These are phyloP conservation scores for Saturnispora sanitii DNA, from an alignment of 805 yeast species.

Conservation along the genomic window DNA sequence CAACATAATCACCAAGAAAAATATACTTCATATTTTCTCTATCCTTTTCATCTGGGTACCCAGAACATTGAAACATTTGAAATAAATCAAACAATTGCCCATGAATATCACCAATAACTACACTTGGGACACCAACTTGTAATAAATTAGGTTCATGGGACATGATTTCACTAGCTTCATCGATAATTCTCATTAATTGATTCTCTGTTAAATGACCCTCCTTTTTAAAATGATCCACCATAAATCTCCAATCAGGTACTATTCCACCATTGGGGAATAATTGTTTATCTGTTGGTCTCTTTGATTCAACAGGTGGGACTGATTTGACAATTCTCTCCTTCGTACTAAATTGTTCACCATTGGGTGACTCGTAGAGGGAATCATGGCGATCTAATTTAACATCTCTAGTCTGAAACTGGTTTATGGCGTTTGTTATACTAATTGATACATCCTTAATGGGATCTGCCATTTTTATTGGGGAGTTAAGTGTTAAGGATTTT, in stretches of 20 bases:
- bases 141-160: constrained; percentile 69
- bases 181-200: constrained; percentile 60
- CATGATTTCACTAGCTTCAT: constrained; percentile 52
- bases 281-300: constrained; percentile 55
- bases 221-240: constrained; percentile 60
- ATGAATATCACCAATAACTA: constrained; percentile 93
- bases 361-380: constrained; percentile 16
- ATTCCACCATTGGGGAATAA: constrained; percentile 48
- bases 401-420: background rate
- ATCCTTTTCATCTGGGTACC: constrained; percentile 48
- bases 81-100: constrained; percentile 92
- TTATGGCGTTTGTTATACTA: constrained; percentile 6
- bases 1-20: constrained; percentile 92
- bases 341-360: constrained; percentile 44
- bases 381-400: background rate
- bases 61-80: constrained; percentile 88
- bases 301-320: constrained; percentile 57
- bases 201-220: constrained; percentile 73
- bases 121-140: constrained; percentile 79
- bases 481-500: background rate
- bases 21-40: constrained; percentile 57
- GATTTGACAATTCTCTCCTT: constrained; percentile 41
- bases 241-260: constrained; percentile 61
- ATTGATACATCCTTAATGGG: background rate
- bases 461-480: background rate